Conservation (phyloP, 2,329 filamentous ascomycete genomes). For the Blastomyces silverae region DNA sequence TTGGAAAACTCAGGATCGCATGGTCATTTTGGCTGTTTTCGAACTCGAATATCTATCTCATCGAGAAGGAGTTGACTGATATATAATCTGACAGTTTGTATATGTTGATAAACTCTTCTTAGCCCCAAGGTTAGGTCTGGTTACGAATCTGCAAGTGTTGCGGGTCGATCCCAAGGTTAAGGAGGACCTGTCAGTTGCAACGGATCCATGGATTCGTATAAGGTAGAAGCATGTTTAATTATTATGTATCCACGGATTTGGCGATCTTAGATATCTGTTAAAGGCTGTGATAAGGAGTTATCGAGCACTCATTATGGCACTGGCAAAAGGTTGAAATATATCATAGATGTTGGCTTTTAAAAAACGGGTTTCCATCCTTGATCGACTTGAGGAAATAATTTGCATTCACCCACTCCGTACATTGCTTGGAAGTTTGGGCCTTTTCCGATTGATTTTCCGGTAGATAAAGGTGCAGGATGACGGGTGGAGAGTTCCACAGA, state of each 20-base stretch:
- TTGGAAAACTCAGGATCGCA: not conserved
- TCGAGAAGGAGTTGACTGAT: not conserved
- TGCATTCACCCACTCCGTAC: too few relatives aligned
- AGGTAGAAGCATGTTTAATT: constrained; percentile 8
- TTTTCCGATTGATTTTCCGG: not conserved
- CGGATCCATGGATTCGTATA: constrained; percentile 14
- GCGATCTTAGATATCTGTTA: not conserved
- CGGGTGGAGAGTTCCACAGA: not conserved
- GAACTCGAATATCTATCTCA: not conserved
- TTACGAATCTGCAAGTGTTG: constrained; percentile 26
- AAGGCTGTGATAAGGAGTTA: not conserved
- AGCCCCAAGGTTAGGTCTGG: constrained; percentile 18
- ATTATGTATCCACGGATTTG: not conserved
- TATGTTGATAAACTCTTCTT: constrained; percentile 1
- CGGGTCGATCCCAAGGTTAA: constrained; percentile 22
- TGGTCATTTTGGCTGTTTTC: not conserved
- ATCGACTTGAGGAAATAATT: not conserved
- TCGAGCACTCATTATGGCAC: not conserved
- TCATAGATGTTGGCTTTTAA: not conserved
- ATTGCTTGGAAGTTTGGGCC: not conserved
- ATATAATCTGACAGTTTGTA: not conserved
- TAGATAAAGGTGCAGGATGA: not conserved
- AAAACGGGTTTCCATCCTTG: not conserved
- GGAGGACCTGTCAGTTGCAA: constrained; percentile 16
- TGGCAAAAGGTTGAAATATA: not conserved